Conservation (phyloP, 805 yeast genomes). For the Yarrowia sp. region DNA sequence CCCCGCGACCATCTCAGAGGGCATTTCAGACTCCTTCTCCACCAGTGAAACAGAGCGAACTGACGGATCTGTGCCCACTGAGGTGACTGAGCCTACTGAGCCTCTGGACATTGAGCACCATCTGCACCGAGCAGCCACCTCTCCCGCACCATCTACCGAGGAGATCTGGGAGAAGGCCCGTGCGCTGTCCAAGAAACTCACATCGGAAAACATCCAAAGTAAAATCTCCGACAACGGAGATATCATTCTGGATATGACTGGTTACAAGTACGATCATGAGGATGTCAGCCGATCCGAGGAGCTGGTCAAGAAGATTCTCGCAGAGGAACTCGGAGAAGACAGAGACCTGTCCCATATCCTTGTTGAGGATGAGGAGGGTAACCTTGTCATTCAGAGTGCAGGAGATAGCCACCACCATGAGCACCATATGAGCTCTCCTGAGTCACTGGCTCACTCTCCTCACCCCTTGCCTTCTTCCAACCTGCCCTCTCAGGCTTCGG, state of each 20-base stretch:
- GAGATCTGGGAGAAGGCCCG: conserved; percentile 58
- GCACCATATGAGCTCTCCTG: conserved; percentile 22
- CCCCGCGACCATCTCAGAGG: conserved; percentile 4
- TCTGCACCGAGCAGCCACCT: not conserved
- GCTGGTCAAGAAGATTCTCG: conserved; percentile 64
- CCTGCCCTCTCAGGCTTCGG: conserved; percentile 30
- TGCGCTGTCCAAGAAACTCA: conserved; percentile 62
- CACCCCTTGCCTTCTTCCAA: conserved; percentile 4
- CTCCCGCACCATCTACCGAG: conserved; percentile 31
- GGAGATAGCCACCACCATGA: conserved; percentile 28
- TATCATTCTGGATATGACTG: conserved; percentile 87
- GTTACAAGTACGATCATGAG: conserved; percentile 83
- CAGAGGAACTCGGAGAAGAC: conserved; percentile 61
- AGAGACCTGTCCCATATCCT: conserved; percentile 37
- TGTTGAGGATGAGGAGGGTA: conserved; percentile 39
- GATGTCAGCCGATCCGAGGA: conserved; percentile 76
- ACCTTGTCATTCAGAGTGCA: conserved; percentile 35
- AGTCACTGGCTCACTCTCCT: conserved; percentile 27
- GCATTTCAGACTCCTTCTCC: conserved; percentile 13
- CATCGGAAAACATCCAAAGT: conserved; percentile 72
- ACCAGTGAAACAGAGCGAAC: conserved; percentile 20
- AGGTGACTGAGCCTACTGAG: conserved; percentile 4
- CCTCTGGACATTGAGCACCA: not conserved
- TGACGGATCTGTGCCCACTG: not conserved
- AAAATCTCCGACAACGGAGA: conserved; percentile 88